Conservation (phyloP, 805 yeast genomes). For the Starmerella cellae region DNA sequence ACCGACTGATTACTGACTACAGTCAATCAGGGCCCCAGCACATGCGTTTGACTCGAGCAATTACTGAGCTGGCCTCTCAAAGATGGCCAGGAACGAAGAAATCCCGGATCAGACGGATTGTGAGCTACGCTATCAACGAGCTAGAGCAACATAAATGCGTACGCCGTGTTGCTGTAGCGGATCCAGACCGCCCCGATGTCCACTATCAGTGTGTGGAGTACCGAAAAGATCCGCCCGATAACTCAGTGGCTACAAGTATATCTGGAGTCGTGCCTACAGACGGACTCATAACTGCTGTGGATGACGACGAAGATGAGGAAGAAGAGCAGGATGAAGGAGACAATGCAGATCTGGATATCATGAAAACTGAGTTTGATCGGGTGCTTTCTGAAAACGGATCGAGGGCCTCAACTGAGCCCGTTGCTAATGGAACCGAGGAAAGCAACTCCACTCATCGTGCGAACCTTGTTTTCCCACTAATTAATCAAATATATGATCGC, state of each 20-base stretch:
- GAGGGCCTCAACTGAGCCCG: constrained; percentile 14
- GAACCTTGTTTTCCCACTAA: constrained; percentile 49
- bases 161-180: constrained; percentile 25
- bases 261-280: neutral
- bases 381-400: constrained; percentile 19
- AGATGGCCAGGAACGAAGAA: constrained; percentile 21
- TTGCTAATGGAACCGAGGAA: no score
- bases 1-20: constrained; percentile 22
- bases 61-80: constrained; percentile 30
- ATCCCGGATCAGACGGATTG: constrained; percentile 16
- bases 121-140: constrained; percentile 19
- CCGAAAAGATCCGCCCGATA: constrained; percentile 9
- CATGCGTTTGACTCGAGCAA: constrained; percentile 28
- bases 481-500: constrained; percentile 46
- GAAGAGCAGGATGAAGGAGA: constrained; percentile 23
- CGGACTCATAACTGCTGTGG: neutral
- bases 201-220: constrained; percentile 29
- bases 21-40: constrained; percentile 26
- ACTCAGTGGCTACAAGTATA: neutral
- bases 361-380: neutral
- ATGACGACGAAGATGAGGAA: constrained; percentile 11
- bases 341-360: constrained; percentile 25
- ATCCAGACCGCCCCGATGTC: constrained; percentile 24
- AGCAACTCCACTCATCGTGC: constrained; percentile 17
- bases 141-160: constrained; percentile 24